Conservation (phyloP, 345 rosid genomes). For the thale cress (Arabidopsis thaliana) region TAIR10.1 NC_003076.8:3064001-3064500, state of each 20-base stretch:
- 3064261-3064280: slow-evolving; percentile 22
- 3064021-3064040: slow-evolving; percentile 25
- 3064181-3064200: slow-evolving; percentile 70
- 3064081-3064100: slow-evolving; percentile 49
- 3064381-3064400: slow-evolving; percentile 96
- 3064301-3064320: neutral
- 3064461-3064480: slow-evolving; percentile 31
- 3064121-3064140: slow-evolving; percentile 39
- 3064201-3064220: slow-evolving; percentile 66
- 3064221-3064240: slow-evolving; percentile 88
- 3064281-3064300: slow-evolving; percentile 22
- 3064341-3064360: slow-evolving; percentile 73
- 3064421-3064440: slow-evolving; percentile 7
- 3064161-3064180: slow-evolving; percentile 19
- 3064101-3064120: slow-evolving; percentile 48
- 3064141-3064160: slow-evolving; percentile 53
- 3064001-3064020: slow-evolving; percentile 32
- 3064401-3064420: slow-evolving; percentile 48
- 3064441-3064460: neutral
- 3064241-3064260: slow-evolving; percentile 61
- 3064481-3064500: slow-evolving; percentile 87
- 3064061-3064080: slow-evolving; percentile 11
- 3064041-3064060: neutral
- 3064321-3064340: slow-evolving; percentile 74
- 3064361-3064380: slow-evolving; percentile 92